Evolutionary conservation across 495 filamentous ascomycete species (phyloP).

Genomic region (Lasiosphaeria ovina): DNA sequence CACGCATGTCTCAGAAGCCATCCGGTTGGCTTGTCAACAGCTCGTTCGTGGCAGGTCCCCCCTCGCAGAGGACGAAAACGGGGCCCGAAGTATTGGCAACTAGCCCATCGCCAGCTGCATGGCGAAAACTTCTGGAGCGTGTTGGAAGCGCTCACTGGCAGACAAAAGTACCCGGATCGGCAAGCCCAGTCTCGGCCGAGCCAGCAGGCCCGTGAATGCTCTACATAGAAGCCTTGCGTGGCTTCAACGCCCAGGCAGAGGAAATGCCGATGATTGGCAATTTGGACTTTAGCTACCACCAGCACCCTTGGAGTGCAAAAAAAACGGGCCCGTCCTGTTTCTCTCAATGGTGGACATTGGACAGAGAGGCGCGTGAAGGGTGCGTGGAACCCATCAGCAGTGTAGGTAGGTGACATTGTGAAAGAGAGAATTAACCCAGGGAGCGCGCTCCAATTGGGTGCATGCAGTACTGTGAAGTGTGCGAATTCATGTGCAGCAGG

Average conservation of each 20-base stretch:
- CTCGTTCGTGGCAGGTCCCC: not conserved
- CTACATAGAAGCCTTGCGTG: constrained; percentile 5
- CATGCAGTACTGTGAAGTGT: constrained; percentile 20
- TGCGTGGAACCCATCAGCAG: constrained; percentile 5
- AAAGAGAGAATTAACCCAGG: constrained; percentile 15
- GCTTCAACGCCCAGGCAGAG: not conserved
- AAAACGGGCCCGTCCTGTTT: not conserved
- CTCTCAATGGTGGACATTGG: constrained; percentile 10
- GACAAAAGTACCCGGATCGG: constrained; percentile 14
- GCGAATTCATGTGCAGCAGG: constrained; percentile 25
- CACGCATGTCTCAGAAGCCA: not conserved
- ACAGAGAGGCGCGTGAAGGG: not conserved
- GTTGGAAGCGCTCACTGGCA: constrained; percentile 8
- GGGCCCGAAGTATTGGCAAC: not conserved
- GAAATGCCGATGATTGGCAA: constrained; percentile 1
- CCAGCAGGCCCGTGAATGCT: not conserved
- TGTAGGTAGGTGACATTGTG: constrained; percentile 12
- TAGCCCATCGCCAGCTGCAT: constrained; percentile 1
- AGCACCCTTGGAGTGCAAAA: not conserved
- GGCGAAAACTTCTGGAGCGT: not conserved
- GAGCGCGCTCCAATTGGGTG: constrained; percentile 22
- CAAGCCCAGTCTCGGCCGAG: constrained; percentile 4
- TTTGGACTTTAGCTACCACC: not conserved
- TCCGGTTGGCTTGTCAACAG: constrained; percentile 5
- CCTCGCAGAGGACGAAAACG: constrained; percentile 1